Percentiles rank a stretch among this genome's conserved stretches.
These are phyloP conservation scores for Salix exigua DNA, from an alignment of 345 rosid species.

Conservation along the genomic window DNA sequence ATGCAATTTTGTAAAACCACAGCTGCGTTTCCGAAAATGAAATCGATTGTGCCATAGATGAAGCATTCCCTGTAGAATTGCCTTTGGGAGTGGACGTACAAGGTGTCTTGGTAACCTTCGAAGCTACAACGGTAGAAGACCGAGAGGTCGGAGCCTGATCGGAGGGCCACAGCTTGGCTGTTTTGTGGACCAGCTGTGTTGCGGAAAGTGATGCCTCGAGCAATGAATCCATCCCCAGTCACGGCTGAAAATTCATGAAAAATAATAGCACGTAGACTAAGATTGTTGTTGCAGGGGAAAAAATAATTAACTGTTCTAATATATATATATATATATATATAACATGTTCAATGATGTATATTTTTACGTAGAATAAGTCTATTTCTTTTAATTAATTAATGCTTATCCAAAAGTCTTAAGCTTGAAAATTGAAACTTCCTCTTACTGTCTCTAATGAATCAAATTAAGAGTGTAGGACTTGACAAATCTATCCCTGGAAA, in stretches of 20 bases:
- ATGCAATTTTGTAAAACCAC: slow-evolving; percentile 73
- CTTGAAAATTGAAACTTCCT: too few relatives aligned
- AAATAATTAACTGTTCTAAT: not conserved
- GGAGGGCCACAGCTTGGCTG: slow-evolving; percentile 81
- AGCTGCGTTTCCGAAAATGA: slow-evolving; percentile 88
- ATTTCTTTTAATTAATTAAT: too few relatives aligned
- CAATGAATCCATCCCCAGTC: slow-evolving; percentile 55
- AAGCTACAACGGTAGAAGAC: slow-evolving; percentile 74
- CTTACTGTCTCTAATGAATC: too few relatives aligned
- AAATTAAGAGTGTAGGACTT: too few relatives aligned
- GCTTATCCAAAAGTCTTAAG: not conserved
- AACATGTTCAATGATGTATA: too few relatives aligned
- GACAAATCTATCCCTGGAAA: too few relatives aligned
- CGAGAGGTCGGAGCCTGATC: slow-evolving; percentile 80
- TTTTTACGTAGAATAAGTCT: too few relatives aligned
- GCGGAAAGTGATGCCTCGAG: slow-evolving; percentile 52
- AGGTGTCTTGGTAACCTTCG: slow-evolving; percentile 85
- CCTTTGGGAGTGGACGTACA: slow-evolving; percentile 72
- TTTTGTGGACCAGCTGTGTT: slow-evolving; percentile 63
- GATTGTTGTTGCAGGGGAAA: not conserved
- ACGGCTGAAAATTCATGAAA: slow-evolving; percentile 38
- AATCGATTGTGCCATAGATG: slow-evolving; percentile 82
- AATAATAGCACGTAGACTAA: not conserved
- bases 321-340: too few relatives aligned
- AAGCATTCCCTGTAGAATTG: slow-evolving; percentile 80